Conservation (phyloP, 2,329 filamentous ascomycete species). For the Lachnellula suecica region DNA sequence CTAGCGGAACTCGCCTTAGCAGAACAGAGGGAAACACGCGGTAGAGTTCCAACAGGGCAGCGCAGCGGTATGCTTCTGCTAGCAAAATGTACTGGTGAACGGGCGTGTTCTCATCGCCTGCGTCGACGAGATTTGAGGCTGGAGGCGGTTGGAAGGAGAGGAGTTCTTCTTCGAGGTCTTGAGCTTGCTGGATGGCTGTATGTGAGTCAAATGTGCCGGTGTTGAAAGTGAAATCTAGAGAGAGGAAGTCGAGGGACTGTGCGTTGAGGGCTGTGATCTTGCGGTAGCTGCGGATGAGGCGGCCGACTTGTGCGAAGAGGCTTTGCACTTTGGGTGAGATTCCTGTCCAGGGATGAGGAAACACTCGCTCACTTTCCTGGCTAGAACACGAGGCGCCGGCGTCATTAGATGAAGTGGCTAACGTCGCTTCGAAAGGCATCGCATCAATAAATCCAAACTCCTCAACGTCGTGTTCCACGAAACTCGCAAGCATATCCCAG, state of each 20-base stretch:
- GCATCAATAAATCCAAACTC: conserved; percentile 21
- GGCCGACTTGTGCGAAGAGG: conserved; percentile 29
- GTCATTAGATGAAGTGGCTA: neutral
- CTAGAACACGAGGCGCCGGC: neutral
- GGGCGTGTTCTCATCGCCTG: conserved; percentile 30
- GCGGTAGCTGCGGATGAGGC: conserved; percentile 27
- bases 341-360: conserved; percentile 32
- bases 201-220: conserved; percentile 17
- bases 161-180: conserved; percentile 26
- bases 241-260: conserved; percentile 19
- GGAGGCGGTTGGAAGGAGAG: conserved; percentile 25
- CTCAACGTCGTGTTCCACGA: conserved; percentile 28
- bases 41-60: conserved; percentile 28
- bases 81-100: conserved; percentile 31
- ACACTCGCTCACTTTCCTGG: conserved; percentile 18
- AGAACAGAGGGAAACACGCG: conserved; percentile 26
- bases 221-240: conserved; percentile 23
- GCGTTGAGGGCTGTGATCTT: conserved; percentile 19
- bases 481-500: conserved; percentile 32
- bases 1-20: conserved; percentile 17
- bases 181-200: conserved; percentile 21
- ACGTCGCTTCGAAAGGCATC: neutral
- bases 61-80: conserved; percentile 29
- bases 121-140: conserved; percentile 23
- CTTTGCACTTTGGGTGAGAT: conserved; percentile 26